Evolutionary conservation across 1,139 yeast species (phyloP), one percentile per base, ranked within the genome.

Genomic region (Kodamaea anthophila): DNA sequence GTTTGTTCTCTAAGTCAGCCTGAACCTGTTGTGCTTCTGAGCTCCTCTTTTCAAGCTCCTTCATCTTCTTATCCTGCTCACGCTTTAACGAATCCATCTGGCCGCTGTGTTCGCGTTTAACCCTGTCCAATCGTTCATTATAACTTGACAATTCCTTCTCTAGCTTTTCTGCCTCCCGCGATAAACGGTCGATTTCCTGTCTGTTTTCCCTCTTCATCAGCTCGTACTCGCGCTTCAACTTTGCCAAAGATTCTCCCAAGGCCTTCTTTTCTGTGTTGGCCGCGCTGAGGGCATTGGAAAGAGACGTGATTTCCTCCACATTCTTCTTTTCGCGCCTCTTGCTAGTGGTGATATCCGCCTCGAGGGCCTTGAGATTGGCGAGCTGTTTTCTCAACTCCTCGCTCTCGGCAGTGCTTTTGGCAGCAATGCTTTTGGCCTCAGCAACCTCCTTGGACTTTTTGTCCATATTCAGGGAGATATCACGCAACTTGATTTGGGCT

Each of bases 191-290:
- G 10, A 23, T 23, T n/a, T 23, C 18, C 8, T 13, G 26, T 8
- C 31, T 23, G 15, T 24, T 23, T 4, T 19, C 19, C 18, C 15
- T 24, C 21, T 23, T 28, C 15, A 23, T 11, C 8, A 19, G 12
- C 26, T 66, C 74, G 24, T 61, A 58, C 26, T 74, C 77, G 5
- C 46, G 33, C 31, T 59, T 58, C 18, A 65, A 42, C 23, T 42
- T 37, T 18, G 47, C 43, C 15, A 49, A 39, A 1, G 42, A 33
- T 4, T 39, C 38, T 5, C 35, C 28, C n/a, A 50, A 33, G 2
- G 41, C 20, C n/a, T 44, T 37, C 23, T 46, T 46, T 13, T 45
- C 46, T 9, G 37, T 34, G 10, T 28, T 32, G 2, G 41, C 31
- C 20, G 29, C 29, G 3, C 23, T 10, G 4, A 41, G 32, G 7